Percentiles rank a stretch among this genome's conserved stretches.
Evolutionary conservation across 2,329 filamentous ascomycete species (phyloP).

Genomic region (Thelonectria rubi): DNA sequence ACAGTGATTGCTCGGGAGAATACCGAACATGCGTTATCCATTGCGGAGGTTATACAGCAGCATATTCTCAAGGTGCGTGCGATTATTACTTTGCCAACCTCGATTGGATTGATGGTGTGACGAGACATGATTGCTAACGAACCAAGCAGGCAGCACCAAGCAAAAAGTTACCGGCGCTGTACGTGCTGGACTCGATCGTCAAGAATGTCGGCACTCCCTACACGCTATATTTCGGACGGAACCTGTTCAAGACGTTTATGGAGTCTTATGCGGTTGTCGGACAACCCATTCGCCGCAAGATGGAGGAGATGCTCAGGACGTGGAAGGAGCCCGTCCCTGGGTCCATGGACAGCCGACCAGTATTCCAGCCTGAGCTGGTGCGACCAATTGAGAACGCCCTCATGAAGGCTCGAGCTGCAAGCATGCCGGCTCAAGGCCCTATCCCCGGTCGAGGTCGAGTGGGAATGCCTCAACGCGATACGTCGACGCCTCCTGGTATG

Average conservation of each 20-base stretch:
- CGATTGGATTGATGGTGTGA: not conserved
- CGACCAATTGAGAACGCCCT: conserved; percentile 93
- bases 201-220: conserved; percentile 99
- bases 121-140: conserved; percentile 48
- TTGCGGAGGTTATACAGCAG: conserved; percentile 87
- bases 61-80: conserved; percentile 91
- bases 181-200: conserved; percentile 96
- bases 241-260: conserved; percentile 95
- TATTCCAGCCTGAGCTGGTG: conserved; percentile 88
- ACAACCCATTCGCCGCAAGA: conserved; percentile 80
- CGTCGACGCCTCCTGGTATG: conserved; percentile 74
- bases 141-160: conserved; percentile 77
- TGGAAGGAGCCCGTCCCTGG: conserved; percentile 98
- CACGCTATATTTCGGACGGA: conserved; percentile 91
- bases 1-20: conserved; percentile 98
- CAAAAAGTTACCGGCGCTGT: conserved; percentile 94
- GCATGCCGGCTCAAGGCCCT: conserved; percentile 62
- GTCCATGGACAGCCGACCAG: conserved; percentile 89
- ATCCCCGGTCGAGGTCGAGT: conserved; percentile 60
- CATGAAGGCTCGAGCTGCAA: conserved; percentile 77
- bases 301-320: conserved; percentile 97
- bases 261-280: conserved; percentile 93
- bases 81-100: not conserved
- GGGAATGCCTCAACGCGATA: conserved; percentile 71
- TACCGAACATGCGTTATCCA: conserved; percentile 92